Conservation (phyloP, 441 rosid species). For the Heliophila coronopifolia region DNA sequence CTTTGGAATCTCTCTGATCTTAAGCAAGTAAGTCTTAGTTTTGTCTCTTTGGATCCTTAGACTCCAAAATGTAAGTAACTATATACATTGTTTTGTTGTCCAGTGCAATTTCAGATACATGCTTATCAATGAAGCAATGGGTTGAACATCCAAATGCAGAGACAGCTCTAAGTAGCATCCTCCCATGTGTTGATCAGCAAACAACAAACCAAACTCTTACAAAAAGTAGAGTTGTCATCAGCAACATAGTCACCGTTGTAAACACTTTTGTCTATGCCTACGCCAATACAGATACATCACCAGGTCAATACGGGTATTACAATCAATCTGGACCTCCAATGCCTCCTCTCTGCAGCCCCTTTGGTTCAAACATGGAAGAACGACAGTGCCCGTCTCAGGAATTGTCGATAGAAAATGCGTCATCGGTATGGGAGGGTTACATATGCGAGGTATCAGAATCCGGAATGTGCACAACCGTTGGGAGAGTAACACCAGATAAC, state of each 20-base stretch:
- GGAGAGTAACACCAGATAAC: constrained; percentile 64
- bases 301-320: constrained; percentile 39
- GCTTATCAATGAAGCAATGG: constrained; percentile 93
- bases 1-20: constrained; percentile 68
- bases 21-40: constrained; percentile 92
- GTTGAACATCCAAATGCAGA: constrained; percentile 83
- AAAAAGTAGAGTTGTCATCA: constrained; percentile 86
- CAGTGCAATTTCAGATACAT: constrained; percentile 79
- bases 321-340: constrained; percentile 84
- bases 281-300: constrained; percentile 69
- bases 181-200: constrained; percentile 79
- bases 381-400: constrained; percentile 58
- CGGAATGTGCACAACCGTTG: constrained; percentile 54
- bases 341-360: constrained; percentile 90
- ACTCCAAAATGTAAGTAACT: background rate
- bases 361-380: constrained; percentile 50
- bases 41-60: too few species aligned
- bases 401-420: constrained; percentile 69
- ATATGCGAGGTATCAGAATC: constrained; percentile 44
- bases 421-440: constrained; percentile 71
- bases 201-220: constrained; percentile 76
- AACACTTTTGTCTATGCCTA: constrained; percentile 67
- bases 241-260: constrained; percentile 61
- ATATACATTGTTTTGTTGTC: background rate
- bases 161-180: constrained; percentile 83